phyloP scores from a whole-genome alignment of 2,329 filamentous ascomycete genomes.

The Apiospora marii region DNA sequence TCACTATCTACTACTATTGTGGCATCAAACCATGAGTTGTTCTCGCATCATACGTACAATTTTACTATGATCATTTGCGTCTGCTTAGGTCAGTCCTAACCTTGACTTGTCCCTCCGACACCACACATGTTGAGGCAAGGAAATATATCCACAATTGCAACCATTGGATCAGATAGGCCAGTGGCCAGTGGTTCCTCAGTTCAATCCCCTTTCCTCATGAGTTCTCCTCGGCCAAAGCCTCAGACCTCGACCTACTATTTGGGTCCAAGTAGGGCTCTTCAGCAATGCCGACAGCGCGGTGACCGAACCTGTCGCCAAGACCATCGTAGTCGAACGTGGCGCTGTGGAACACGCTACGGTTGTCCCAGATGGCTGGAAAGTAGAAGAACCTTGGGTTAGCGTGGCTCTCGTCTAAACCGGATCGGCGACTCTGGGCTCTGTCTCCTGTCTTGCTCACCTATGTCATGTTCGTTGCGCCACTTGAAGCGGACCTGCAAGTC shows the following conservation, averaged over 20 bases:
- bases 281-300: slow-evolving; percentile 62
- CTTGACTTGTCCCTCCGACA: neutral
- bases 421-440: neutral
- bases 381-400: neutral
- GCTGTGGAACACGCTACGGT: slow-evolving; percentile 64
- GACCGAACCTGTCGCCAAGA: slow-evolving; percentile 57
- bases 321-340: slow-evolving; percentile 65
- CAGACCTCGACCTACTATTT: slow-evolving; percentile 51
- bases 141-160: neutral
- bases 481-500: slow-evolving; percentile 57
- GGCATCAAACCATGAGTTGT: too few relatives aligned
- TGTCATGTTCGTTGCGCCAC: slow-evolving; percentile 53
- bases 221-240: slow-evolving; percentile 20
- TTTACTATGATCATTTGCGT: neutral
- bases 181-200: neutral
- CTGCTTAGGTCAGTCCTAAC: neutral
- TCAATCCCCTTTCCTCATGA: neutral
- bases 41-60: neutral
- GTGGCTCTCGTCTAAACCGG: neutral
- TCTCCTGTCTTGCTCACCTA: slow-evolving; percentile 39
- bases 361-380: slow-evolving; percentile 65
- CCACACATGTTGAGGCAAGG: neutral
- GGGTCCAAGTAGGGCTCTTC: slow-evolving; percentile 63
- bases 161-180: neutral
- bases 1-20: too few relatives aligned